Percentiles rank a stretch among this genome's conserved stretches.
Conservation (phyloP, 345 rosid genomes). For the Hirschfeldia incana region DNA sequence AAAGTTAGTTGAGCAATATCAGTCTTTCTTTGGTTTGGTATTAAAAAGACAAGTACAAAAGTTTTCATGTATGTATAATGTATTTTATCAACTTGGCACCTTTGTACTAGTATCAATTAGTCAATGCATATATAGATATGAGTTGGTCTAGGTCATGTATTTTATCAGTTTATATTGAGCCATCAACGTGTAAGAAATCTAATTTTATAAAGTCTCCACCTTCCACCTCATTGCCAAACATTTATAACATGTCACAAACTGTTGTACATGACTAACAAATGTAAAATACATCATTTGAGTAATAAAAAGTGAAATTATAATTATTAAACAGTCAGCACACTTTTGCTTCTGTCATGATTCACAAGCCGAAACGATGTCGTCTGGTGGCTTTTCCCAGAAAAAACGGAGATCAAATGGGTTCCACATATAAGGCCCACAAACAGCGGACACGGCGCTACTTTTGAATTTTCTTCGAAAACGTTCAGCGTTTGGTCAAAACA, state of each 20-base stretch:
- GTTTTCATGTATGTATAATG: neutral
- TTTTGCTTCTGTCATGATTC: slow-evolving; percentile 24
- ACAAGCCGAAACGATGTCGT: slow-evolving; percentile 21
- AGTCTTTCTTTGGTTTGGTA: neutral
- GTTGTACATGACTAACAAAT: neutral
- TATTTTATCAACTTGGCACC: neutral
- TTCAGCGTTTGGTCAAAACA: slow-evolving; percentile 24
- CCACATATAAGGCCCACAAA: slow-evolving; percentile 21
- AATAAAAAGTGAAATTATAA: neutral
- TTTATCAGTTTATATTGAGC: neutral
- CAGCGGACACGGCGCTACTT: slow-evolving; percentile 39
- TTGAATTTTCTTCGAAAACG: slow-evolving; percentile 29
- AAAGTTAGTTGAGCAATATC: slow-evolving; percentile 11
- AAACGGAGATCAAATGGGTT: slow-evolving; percentile 37
- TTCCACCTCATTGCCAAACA: slow-evolving; percentile 21
- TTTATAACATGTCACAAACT: slow-evolving; percentile 11
- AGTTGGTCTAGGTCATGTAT: neutral
- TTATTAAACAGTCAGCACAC: slow-evolving; percentile 20
- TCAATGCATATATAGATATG: neutral
- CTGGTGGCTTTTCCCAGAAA: slow-evolving; percentile 19
- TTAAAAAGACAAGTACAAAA: neutral
- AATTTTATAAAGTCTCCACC: neutral
- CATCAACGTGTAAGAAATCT: slow-evolving; percentile 21
- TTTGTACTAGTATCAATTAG: neutral
- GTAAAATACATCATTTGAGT: neutral